Evolutionary conservation across 495 filamentous ascomycete genomes (phyloP), one percentile per base, ranked within the genome.

Genomic region (Xanthoparmelia taractica): DNA sequence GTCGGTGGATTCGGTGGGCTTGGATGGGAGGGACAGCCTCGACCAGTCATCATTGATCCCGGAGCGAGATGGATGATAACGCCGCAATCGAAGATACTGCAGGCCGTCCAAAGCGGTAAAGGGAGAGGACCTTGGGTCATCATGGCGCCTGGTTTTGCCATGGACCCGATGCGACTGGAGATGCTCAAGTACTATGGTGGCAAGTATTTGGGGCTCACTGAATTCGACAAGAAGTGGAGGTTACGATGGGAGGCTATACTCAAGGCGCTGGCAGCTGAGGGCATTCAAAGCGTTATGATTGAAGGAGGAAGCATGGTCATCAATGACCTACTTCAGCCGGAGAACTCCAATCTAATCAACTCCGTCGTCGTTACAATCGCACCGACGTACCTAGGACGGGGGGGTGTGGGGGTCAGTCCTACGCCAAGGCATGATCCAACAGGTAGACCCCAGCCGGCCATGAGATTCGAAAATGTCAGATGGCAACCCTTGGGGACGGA

Each of bases 361-460:
- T 84, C 84, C 15, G 85, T 96, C 29, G 84, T 96, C 66, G 79
- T 95, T 62, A 96, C 92, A 0, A 81, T 96, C 66, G 90, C 92
- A 4, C 92, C 92, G 4, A 88, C 83, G 4, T 96, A 89, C 79
- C 77, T 96, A 8, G 92, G 92, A 20, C 76, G 80, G 63, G 89
- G 89, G 1, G 90, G 91, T 8, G 89, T 95, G 27, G 77, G 80
- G 8, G 87, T 95, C 33, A 82, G 79, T 60, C 89, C 87, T 41
- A 75, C 79, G 57, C 79, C 79, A 25, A 80, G 77, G 60, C 69
- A 66, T 4, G 78, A 79, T 57, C 72, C 70, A n/a, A 72, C 79
- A 17, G 82, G 80, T 17, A 75, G 74, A 48, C 79, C 78, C 58
- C 77, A 80, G 63, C 73, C 82, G 6, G 86, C 82, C 2, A 74